A percentile compares a stretch with the other conserved stretches of the same genome.
Conservation (phyloP, 2,329 filamentous ascomycete species). For the Hypoxylon sp. region DNA sequence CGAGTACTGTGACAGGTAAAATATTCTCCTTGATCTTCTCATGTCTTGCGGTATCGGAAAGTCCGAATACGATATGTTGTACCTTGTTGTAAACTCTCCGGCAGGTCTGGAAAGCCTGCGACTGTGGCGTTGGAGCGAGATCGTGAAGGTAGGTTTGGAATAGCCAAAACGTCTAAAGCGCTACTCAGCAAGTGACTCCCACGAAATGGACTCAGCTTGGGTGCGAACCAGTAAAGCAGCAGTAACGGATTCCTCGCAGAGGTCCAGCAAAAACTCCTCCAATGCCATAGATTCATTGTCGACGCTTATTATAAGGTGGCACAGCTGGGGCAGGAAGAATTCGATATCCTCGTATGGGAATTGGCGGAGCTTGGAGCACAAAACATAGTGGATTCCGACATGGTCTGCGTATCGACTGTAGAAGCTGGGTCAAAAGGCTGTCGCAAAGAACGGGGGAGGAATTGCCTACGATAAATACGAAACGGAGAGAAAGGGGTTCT, state of each 20-base stretch:
- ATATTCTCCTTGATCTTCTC: slow-evolving; percentile 87
- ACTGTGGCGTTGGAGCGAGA: slow-evolving; percentile 79
- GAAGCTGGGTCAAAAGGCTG: slow-evolving; percentile 30
- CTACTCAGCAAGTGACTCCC: slow-evolving; percentile 46
- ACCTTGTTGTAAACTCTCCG: slow-evolving; percentile 89
- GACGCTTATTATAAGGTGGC: slow-evolving; percentile 87
- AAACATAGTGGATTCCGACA: slow-evolving; percentile 89
- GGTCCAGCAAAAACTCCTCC: slow-evolving; percentile 87
- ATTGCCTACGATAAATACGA: slow-evolving; percentile 85
- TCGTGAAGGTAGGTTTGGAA: slow-evolving; percentile 91
- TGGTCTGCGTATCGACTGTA: slow-evolving; percentile 87
- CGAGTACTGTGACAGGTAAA: slow-evolving; percentile 82
- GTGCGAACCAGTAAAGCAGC: slow-evolving; percentile 80
- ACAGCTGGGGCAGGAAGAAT: slow-evolving; percentile 90
- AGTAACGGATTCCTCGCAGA: slow-evolving; percentile 89
- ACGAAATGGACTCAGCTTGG: slow-evolving; percentile 31
- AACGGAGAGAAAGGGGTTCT: slow-evolving; percentile 88
- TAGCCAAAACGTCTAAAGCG: slow-evolving; percentile 83
- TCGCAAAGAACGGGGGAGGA: slow-evolving; percentile 38
- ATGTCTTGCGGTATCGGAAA: slow-evolving; percentile 74
- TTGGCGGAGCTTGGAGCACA: slow-evolving; percentile 89
- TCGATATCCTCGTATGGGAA: slow-evolving; percentile 93
- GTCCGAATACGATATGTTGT: slow-evolving; percentile 87
- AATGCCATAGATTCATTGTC: slow-evolving; percentile 93
- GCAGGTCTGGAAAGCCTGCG: slow-evolving; percentile 84